These are phyloP conservation scores for Lathyrus oleraceus DNA, from an alignment of 306 rosid genomes.

Conservation along the genomic window DNA sequence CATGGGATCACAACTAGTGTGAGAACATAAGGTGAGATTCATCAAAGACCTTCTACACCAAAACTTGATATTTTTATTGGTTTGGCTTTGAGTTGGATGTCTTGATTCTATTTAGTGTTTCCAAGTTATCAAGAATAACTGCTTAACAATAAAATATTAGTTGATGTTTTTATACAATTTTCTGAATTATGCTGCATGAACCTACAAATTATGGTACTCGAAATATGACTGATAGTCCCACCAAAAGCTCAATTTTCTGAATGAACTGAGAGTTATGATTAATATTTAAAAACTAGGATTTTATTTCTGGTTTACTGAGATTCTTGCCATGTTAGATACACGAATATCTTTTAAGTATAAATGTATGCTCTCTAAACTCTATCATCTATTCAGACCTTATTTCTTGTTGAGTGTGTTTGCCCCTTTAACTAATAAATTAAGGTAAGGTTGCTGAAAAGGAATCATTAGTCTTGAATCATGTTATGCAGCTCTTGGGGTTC, in stretches of 20 bases:
- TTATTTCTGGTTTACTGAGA: neutral
- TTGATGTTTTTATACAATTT: neutral
- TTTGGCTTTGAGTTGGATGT: neutral
- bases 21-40: neutral
- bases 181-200: neutral
- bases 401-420: neutral
- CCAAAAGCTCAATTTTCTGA: neutral
- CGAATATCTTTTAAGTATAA: neutral
- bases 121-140: neutral
- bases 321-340: neutral
- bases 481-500: neutral
- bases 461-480: conserved; percentile 4
- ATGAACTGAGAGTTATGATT: neutral
- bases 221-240: conserved; percentile 10
- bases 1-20: neutral
- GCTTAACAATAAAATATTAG: neutral
- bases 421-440: neutral
- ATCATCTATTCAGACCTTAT: neutral
- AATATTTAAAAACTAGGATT: neutral
- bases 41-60: neutral
- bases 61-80: conserved; percentile 1
- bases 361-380: neutral
- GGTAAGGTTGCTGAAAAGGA: neutral
- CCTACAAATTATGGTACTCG: neutral
- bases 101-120: conserved; percentile 2